phyloP scores from a whole-genome alignment of 179 eudicot genomes.

The Corrigiola litoralis region DNA sequence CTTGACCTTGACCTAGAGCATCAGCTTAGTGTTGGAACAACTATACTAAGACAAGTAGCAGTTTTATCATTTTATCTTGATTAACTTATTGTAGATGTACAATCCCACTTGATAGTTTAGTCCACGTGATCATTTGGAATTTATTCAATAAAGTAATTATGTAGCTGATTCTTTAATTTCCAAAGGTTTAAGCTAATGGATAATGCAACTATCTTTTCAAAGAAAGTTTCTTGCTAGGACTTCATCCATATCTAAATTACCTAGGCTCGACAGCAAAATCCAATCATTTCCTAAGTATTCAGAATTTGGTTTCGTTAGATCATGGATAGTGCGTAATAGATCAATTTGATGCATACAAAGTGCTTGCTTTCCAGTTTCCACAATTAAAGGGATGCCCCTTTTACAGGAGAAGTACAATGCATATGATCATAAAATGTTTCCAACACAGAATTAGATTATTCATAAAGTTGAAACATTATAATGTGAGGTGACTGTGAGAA shows the following conservation, averaged over 20 bases:
- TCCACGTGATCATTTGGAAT: constrained; percentile 15
- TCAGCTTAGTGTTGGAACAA: neutral
- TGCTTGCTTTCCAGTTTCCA: constrained; percentile 13
- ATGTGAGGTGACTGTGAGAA: constrained; percentile 12
- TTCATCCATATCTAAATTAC: constrained; percentile 23
- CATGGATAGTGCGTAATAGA: neutral
- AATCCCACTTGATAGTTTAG: neutral
- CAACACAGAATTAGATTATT: constrained; percentile 13
- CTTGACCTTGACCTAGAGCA: too few species aligned
- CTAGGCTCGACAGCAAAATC: neutral
- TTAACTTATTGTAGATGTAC: neutral
- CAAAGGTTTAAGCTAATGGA: constrained; percentile 11
- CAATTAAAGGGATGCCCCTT: neutral
- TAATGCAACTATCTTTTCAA: constrained; percentile 12
- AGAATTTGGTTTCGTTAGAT: neutral
- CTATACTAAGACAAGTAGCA: neutral
- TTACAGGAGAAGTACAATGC: constrained; percentile 27
- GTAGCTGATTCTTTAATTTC: neutral
- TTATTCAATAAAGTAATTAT: neutral
- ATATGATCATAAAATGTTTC: constrained; percentile 28
- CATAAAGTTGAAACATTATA: constrained; percentile 7
- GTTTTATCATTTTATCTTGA: neutral
- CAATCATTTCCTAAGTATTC: neutral
- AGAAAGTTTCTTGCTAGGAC: constrained; percentile 18
- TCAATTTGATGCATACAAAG: constrained; percentile 8